Base-by-base conservation (phyloP, 768 basidiomycete species). In the Lyophyllum semitale region DNA sequence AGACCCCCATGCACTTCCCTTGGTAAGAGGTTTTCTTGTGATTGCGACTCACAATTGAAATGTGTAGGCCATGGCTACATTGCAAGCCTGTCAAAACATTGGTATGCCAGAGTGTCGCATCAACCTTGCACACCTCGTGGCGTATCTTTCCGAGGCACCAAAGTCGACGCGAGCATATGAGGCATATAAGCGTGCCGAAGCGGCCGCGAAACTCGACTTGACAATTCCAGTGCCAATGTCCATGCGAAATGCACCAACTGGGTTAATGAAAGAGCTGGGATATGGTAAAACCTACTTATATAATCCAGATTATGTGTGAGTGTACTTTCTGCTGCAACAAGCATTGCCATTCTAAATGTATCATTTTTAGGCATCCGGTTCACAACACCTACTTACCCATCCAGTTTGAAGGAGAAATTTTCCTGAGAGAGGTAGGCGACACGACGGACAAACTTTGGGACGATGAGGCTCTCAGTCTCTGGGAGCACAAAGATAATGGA, bases 61-160 rank as follows among this genome's bases (percentile, higher is more conserved):
- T n/a, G 27, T 18, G n/a, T 46, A 88, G 86, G 88, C 87, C 3
- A 77, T 84, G 55, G 78, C 87, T 20, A 72, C 84, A 18, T 63
- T 87, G 22, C 81, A 84, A 47, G 84, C 88, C 7, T 88, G 87
- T 60, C 86, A 87, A 59, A 73, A 73, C 6, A 75, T 89, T 49
- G 88, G 89, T n/a, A 89, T 91, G 88, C 89, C 89, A 2, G 90
- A 89, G 63, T 90, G 88, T 68, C 79, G 88, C 48, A 88, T 88
- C 60, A 88, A 89, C 58, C 77, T 92, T 29, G 87, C 89, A 25
- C 91, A 93, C 64, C 76, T 87, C 27, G 83, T 93, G 15, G 79
- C 84, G 25, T 91, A 92, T 68, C 81, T 95, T 45, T 77, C 88
- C n/a, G 89, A 91, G 68, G 87, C 91, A 1, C 87, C 85, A 0